Conservation (phyloP, 441 rosid species). For the Mallotus repandus region DNA sequence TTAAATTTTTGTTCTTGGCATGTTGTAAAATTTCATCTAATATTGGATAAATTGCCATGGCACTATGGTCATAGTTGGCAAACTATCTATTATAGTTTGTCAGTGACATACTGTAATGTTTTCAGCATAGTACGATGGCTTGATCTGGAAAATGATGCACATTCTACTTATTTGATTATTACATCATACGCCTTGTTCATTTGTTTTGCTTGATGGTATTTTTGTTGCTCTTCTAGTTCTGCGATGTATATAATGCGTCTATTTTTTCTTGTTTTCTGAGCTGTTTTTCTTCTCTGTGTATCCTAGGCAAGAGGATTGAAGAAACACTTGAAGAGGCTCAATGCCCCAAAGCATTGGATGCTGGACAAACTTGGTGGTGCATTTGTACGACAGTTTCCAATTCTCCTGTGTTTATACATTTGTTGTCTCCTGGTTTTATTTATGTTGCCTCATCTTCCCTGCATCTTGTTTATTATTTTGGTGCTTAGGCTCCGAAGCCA, state of each 20-base stretch:
- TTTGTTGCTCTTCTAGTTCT: not conserved
- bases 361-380: slow-evolving; percentile 60
- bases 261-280: not conserved
- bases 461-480: not conserved
- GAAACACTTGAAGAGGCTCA: slow-evolving; percentile 34
- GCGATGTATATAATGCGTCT: not conserved
- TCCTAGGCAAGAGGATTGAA: slow-evolving; percentile 30
- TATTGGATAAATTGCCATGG: no score
- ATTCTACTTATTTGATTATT: not conserved
- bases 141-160: not conserved
- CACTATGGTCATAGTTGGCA: no score
- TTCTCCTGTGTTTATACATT: not conserved
- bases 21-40: no score
- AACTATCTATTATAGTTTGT: no score
- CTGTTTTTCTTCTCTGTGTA: not conserved
- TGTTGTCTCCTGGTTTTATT: not conserved
- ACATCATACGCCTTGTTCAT: not conserved
- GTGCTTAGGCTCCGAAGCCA: not conserved
- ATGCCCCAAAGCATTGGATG: slow-evolving; percentile 61
- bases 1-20: no score
- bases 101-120: not conserved
- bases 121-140: not conserved
- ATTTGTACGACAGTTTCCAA: slow-evolving; percentile 35
- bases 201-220: not conserved
- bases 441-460: not conserved